Base-by-base conservation (phyloP, 306 rosid genomes). In the Sesbania bispinosa region DNA sequence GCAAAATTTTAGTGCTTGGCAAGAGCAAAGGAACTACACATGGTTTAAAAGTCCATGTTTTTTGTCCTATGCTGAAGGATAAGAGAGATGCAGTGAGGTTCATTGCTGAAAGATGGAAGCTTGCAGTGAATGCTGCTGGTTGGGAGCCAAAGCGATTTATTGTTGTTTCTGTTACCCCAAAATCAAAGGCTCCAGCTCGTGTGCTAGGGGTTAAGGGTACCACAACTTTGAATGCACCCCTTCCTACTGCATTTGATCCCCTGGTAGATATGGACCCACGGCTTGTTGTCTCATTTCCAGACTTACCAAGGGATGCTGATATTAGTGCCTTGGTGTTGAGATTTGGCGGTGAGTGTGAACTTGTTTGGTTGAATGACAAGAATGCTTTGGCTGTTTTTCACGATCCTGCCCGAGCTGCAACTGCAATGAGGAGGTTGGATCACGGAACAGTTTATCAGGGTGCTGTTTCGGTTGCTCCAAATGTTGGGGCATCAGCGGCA, bases 361-460 rank as follows among this genome's bases (percentile, higher is more conserved):
- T 93, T 20, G 96, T 85, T 10, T 93, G 98, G 98, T 74, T 93
- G 90, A 93, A 93, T 10, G 98, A 93, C 82, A 93, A 85, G 85
- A 93, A 93, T 54, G 98, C 98, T 5, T 58, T 93, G 82, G 97
- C 98, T 19, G 90, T 93, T 23, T 93, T 93, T 50, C 77, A 81
- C 1, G 98, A 93, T 84, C 96, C 98, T 63, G 96, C 88, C 21
- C 84, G 98, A 70, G 97, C 98, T 4, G 98, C 96, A 42, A 93
- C 98, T 41, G 98, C 98, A 2, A 86, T 90, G 97, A 90, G 98
- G 82, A 88, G 98, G 83, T 81, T 93, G 88, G 98, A 93, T 85
- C 88, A 93, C 11, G 96, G 89, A 26, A 50, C 92, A 45, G 79
- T 79, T n/a, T 93, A 93, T 77, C 86, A 82, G 11, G 98, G 98